These are phyloP conservation scores for Gossypium raimondii DNA, from an alignment of 345 rosid species.

Conservation along the genomic window DNA sequence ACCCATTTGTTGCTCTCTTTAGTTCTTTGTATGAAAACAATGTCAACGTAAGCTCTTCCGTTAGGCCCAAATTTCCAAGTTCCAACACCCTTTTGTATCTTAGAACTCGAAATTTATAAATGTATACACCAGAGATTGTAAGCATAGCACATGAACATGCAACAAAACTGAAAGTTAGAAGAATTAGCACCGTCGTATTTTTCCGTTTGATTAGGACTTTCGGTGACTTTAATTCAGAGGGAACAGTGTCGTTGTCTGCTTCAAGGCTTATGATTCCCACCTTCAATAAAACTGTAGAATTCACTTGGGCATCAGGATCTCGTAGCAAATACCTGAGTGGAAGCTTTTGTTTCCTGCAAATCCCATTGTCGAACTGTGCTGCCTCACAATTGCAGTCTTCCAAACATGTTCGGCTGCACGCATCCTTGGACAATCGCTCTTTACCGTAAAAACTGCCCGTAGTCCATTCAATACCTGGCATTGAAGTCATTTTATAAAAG, in stretches of 20 bases:
- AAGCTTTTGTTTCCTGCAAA: conserved; percentile 11
- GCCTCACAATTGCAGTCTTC: conserved; percentile 15
- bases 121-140: not conserved
- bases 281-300: not conserved
- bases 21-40: conserved; percentile 23
- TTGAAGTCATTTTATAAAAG: not conserved
- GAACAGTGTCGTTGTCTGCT: not conserved
- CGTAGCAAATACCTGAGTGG: conserved; percentile 1
- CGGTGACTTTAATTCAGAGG: not conserved
- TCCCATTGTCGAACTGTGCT: not conserved
- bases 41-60: not conserved
- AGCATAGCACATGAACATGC: not conserved
- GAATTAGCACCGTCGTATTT: not conserved
- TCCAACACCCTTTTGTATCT: not conserved
- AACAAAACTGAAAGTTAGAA: not conserved
- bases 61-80: not conserved
- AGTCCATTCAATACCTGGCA: not conserved
- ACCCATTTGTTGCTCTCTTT: conserved; percentile 20
- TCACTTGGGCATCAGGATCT: no score
- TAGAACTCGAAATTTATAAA: conserved; percentile 1
- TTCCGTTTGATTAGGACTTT: not conserved
- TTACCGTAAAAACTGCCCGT: not conserved
- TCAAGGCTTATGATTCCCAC: not conserved
- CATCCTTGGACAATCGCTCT: not conserved
- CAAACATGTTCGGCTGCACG: not conserved